phyloP scores from a whole-genome alignment of 140 eudicot species.

The Stevia rebaudiana region DNA sequence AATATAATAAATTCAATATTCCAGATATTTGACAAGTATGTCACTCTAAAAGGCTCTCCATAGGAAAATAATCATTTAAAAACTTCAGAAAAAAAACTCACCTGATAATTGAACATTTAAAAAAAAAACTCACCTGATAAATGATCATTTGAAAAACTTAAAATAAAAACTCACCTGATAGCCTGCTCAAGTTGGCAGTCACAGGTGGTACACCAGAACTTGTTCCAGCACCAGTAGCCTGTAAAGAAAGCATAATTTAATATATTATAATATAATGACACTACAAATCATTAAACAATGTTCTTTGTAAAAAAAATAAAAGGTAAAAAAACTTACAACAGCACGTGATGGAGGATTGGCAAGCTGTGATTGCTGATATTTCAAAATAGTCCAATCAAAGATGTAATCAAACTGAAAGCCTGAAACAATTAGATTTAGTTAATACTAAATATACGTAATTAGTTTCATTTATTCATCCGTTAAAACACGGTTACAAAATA shows the following conservation, averaged over 20 bases:
- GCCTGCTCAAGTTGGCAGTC: slow-evolving; percentile 50
- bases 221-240: slow-evolving; percentile 81
- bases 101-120: slow-evolving; percentile 37
- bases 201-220: slow-evolving; percentile 83
- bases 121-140: slow-evolving; percentile 42
- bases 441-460: neutral
- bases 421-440: slow-evolving; percentile 21
- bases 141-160: neutral
- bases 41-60: neutral
- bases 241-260: slow-evolving; percentile 20
- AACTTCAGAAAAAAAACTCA: slow-evolving; percentile 3
- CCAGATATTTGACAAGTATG: neutral
- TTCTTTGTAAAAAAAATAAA: neutral
- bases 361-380: slow-evolving; percentile 92
- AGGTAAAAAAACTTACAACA: slow-evolving; percentile 46
- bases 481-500: neutral
- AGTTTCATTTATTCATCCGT: too few species aligned
- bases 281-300: neutral
- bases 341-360: slow-evolving; percentile 87
- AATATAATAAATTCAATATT: neutral
- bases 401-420: slow-evolving; percentile 94
- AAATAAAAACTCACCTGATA: slow-evolving; percentile 42
- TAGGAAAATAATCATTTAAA: neutral
- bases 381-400: slow-evolving; percentile 90
- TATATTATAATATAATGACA: neutral